These are phyloP conservation scores for Globisporangium paroecandrum DNA, from an alignment of 352 stramenopile genomes.

Conservation along the genomic window DNA sequence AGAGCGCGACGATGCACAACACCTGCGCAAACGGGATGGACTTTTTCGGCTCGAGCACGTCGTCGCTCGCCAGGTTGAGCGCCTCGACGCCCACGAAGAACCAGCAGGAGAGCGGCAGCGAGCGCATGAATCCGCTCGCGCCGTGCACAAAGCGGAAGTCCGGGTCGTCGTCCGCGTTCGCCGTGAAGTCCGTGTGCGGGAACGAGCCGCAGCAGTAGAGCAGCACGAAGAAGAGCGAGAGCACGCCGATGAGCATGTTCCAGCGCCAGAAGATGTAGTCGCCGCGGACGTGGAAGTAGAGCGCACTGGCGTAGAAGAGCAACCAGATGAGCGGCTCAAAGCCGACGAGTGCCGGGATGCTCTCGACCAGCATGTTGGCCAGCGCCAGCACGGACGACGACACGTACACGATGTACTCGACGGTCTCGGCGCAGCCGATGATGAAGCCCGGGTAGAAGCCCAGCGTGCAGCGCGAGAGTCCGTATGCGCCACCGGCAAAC, in stretches of 20 bases:
- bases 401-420: conserved; percentile 38
- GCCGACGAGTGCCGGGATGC: conserved; percentile 8
- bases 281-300: conserved; percentile 23
- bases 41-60: conserved; percentile 20
- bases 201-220: conserved; percentile 31
- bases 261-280: conserved; percentile 32
- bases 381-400: conserved; percentile 23
- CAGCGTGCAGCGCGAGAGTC: conserved; percentile 29
- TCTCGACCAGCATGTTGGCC: conserved; percentile 24
- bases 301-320: conserved; percentile 22
- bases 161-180: conserved; percentile 20
- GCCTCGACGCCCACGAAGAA: conserved; percentile 35
- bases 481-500: conserved; percentile 35
- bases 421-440: conserved; percentile 30
- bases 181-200: conserved; percentile 19
- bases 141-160: conserved; percentile 22
- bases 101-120: conserved; percentile 29
- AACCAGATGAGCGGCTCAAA: conserved; percentile 23
- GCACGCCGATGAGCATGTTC: conserved; percentile 26
- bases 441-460: conserved; percentile 32
- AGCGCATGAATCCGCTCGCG: conserved; percentile 19
- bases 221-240: conserved; percentile 29
- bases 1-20: conserved; percentile 23
- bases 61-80: conserved; percentile 23
- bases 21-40: conserved; percentile 25